Evolutionary conservation across 176 grass and related monocot genomes (phyloP).

Genomic region (Pharus latifolius): DNA sequence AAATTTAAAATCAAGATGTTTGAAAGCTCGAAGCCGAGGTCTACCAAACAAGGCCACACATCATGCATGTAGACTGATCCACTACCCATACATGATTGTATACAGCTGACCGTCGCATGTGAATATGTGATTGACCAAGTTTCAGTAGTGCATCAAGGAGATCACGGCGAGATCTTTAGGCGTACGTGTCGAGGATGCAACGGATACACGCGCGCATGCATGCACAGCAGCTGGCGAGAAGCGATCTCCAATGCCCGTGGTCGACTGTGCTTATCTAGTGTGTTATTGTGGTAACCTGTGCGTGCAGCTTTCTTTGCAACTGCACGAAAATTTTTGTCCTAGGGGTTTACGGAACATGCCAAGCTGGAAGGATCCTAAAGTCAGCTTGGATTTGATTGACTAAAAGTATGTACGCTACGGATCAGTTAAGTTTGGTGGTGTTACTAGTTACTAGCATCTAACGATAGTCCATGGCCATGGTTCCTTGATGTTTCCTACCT

Average conservation of each 20-base stretch:
- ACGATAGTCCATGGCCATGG: too few relatives aligned
- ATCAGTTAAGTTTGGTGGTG: too few relatives aligned
- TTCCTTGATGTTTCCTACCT: too few relatives aligned
- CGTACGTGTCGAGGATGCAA: neutral
- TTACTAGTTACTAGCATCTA: too few relatives aligned
- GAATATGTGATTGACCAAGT: neutral
- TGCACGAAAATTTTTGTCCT: neutral
- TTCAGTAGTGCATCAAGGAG: neutral
- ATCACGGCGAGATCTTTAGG: neutral
- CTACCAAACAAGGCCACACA: too few relatives aligned
- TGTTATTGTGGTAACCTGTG: neutral
- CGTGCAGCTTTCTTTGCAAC: neutral
- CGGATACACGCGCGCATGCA: neutral
- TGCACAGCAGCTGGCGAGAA: neutral
- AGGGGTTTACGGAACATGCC: slow-evolving; percentile 5
- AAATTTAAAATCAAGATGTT: too few relatives aligned
- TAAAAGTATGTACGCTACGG: too few relatives aligned
- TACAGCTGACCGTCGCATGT: neutral
- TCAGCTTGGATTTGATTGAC: slow-evolving; percentile 8
- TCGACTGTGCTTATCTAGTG: neutral
- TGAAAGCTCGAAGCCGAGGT: too few relatives aligned
- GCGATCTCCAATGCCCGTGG: neutral
- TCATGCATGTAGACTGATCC: neutral
- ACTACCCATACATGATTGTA: too few relatives aligned
- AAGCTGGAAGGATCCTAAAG: slow-evolving; percentile 1